Percentiles rank a stretch among this genome's conserved stretches.
Conservation (phyloP, 371 early-diverging fungal genomes). For the Apophysomyces variabilis region DNA sequence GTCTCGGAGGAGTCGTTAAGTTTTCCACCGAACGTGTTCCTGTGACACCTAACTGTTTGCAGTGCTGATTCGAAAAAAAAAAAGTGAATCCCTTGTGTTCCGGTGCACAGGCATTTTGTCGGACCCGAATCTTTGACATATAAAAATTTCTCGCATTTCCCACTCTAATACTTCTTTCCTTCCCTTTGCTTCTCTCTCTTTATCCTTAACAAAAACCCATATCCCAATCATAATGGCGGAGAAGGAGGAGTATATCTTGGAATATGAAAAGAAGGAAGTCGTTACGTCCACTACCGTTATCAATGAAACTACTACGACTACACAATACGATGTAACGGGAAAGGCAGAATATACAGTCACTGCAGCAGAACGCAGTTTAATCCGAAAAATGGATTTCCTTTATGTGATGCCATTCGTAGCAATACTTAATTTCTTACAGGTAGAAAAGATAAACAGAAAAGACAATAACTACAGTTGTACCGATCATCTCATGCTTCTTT, state of each 20-base stretch:
- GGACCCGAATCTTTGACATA: constrained; percentile 7
- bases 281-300: background rate
- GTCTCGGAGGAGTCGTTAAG: constrained; percentile 8
- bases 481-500: background rate
- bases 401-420: constrained; percentile 39
- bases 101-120: constrained; percentile 8
- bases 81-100: constrained; percentile 6
- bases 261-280: constrained; percentile 1
- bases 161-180: no score
- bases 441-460: constrained; percentile 13
- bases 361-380: constrained; percentile 21
- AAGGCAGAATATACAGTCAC: constrained; percentile 23
- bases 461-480: background rate
- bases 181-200: background rate
- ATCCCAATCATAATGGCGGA: background rate
- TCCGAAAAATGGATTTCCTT: constrained; percentile 32
- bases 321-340: constrained; percentile 30
- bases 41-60: background rate
- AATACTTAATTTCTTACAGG: constrained; percentile 38
- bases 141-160: constrained; percentile 6
- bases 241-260: background rate
- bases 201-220: background rate
- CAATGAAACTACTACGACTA: background rate
- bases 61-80: no score
- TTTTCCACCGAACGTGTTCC: constrained; percentile 8